These are phyloP conservation scores for Neurospora terricola DNA, from an alignment of 495 filamentous ascomycete species.

Conservation along the genomic window DNA sequence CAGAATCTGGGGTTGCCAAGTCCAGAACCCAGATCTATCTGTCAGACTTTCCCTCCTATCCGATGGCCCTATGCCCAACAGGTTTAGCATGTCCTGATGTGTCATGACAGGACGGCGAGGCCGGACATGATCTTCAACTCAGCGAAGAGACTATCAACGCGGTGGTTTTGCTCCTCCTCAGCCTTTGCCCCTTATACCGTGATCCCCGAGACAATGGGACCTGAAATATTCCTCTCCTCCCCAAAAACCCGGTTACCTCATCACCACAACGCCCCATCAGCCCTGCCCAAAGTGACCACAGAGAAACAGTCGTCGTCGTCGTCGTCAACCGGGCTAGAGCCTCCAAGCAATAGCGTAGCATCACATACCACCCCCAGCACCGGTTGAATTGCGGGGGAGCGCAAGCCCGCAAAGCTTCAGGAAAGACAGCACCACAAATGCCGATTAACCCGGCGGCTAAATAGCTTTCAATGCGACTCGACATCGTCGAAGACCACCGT, in stretches of 20 bases:
- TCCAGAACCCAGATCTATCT: background rate
- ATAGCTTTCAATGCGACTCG: slow-evolving; percentile 3
- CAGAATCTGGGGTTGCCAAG: background rate
- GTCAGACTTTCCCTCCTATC: background rate
- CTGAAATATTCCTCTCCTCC: background rate
- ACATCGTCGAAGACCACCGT: no score
- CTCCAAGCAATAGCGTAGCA: slow-evolving; percentile 1
- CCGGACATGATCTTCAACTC: background rate
- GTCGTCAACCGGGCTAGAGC: background rate
- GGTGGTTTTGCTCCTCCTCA: background rate
- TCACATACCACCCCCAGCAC: background rate
- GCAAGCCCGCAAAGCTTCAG: background rate
- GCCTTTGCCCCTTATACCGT: background rate
- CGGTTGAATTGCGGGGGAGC: background rate
- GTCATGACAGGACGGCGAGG: no score
- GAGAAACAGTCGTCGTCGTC: background rate
- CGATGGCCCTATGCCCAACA: background rate
- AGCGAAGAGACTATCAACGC: background rate
- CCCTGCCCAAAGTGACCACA: background rate
- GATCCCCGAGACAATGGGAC: background rate
- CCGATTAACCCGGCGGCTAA: slow-evolving; percentile 18
- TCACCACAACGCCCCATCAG: background rate
- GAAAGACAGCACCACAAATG: slow-evolving; percentile 6
- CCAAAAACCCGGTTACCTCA: background rate
- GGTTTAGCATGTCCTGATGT: background rate